These are phyloP conservation scores for Inga laurina DNA, from an alignment of 306 rosid species.

Conservation along the genomic window DNA sequence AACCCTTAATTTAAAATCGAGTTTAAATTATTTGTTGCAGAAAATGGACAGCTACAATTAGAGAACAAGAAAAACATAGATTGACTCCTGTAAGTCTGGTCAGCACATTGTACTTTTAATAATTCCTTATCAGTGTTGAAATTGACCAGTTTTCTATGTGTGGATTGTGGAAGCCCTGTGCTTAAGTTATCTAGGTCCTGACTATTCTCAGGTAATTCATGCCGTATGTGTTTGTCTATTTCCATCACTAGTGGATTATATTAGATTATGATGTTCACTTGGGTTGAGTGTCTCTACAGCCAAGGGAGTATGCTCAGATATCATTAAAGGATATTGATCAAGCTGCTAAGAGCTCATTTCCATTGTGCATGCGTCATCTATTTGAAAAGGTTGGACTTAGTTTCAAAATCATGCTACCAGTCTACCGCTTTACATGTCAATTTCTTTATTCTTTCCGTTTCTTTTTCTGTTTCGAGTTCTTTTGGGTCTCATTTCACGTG, in stretches of 20 bases:
- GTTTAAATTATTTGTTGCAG: slow-evolving; percentile 58
- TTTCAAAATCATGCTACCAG: slow-evolving; percentile 1
- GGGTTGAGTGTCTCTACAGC: slow-evolving; percentile 55
- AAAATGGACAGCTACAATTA: slow-evolving; percentile 82
- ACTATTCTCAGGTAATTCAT: slow-evolving; percentile 78
- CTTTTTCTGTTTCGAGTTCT: slow-evolving; percentile 4
- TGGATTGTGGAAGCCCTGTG: slow-evolving; percentile 90
- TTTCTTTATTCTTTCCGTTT: neutral
- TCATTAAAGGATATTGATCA: slow-evolving; percentile 81
- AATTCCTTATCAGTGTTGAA: slow-evolving; percentile 22
- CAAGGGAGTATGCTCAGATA: slow-evolving; percentile 69
- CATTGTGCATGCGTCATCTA: slow-evolving; percentile 92
- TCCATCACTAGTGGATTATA: slow-evolving; percentile 3
- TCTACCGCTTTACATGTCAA: neutral
- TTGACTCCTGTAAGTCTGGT: slow-evolving; percentile 78
- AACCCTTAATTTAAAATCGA: slow-evolving; percentile 16
- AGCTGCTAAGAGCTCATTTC: slow-evolving; percentile 82
- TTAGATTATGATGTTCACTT: slow-evolving; percentile 30
- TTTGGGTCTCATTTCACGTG: slow-evolving; percentile 20
- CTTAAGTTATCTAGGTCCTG: slow-evolving; percentile 91
- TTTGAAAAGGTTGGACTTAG: slow-evolving; percentile 80
- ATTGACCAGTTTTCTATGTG: slow-evolving; percentile 39
- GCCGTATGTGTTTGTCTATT: slow-evolving; percentile 11
- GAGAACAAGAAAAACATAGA: slow-evolving; percentile 83
- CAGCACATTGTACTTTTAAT: slow-evolving; percentile 8